Percentiles rank a stretch among this genome's conserved stretches.
These are phyloP conservation scores for Pyronema domesticum DNA, from an alignment of 495 filamentous ascomycete genomes.

Conservation along the genomic window DNA sequence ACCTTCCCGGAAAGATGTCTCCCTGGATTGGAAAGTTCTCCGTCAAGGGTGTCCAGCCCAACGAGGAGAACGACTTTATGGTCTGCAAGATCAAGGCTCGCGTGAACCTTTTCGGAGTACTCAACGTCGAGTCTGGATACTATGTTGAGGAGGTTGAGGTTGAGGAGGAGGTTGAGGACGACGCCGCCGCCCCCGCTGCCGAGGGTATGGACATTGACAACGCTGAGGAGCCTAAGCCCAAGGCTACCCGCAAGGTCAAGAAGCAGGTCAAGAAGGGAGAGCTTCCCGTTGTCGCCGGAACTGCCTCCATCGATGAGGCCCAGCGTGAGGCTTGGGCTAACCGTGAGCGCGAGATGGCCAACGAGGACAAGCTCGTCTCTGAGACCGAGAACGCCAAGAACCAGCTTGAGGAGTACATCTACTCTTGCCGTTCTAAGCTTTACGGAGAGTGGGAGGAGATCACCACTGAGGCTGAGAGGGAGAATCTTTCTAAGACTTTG, in stretches of 20 bases:
- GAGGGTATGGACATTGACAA: conserved; percentile 74
- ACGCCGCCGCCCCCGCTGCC: conserved; percentile 42
- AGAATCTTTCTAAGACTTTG: conserved; percentile 62
- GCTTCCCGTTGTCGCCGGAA: conserved; percentile 68
- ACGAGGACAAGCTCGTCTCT: conserved; percentile 95
- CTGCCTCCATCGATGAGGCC: conserved; percentile 52
- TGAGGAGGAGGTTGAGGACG: conserved; percentile 73
- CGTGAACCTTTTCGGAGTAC: conserved; percentile 86
- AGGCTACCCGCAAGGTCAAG: conserved; percentile 96
- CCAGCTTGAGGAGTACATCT: conserved; percentile 93
- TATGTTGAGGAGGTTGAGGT: conserved; percentile 97
- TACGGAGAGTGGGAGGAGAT: conserved; percentile 79
- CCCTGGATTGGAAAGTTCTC: conserved; percentile 95
- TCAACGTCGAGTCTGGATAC: conserved; percentile 94
- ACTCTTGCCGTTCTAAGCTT: conserved; percentile 85
- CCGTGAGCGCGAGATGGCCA: conserved; percentile 76
- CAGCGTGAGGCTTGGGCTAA: conserved; percentile 51
- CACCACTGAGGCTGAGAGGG: conserved; percentile 82
- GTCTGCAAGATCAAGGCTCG: conserved; percentile 99
- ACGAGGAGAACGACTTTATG: conserved; percentile 84
- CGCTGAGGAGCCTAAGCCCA: conserved; percentile 49
- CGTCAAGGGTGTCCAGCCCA: conserved; percentile 73
- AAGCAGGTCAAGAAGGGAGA: conserved; percentile 99
- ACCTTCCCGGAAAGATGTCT: conserved; percentile 76
- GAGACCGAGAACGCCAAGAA: conserved; percentile 99